phyloP scores from a whole-genome alignment of 345 rosid genomes.

The Abelmoschus esculentus region DNA sequence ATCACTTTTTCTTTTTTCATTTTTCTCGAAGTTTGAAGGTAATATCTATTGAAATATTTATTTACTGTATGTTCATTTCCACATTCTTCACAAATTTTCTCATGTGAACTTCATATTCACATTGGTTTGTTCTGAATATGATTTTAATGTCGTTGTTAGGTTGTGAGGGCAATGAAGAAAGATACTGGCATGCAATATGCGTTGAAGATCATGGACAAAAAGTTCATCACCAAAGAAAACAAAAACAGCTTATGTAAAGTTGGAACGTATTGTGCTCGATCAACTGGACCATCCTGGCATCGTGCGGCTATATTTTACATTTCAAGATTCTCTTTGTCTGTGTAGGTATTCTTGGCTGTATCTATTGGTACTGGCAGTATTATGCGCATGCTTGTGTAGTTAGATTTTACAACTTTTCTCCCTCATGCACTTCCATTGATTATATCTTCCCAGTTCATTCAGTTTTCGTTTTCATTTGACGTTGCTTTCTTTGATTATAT shows the following conservation, averaged over 20 bases:
- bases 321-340: constrained; percentile 79
- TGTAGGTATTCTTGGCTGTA: constrained; percentile 50
- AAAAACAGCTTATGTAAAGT: constrained; percentile 95
- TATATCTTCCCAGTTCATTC: constrained; percentile 10
- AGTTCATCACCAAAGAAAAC: constrained; percentile 96
- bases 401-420: neutral
- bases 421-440: constrained; percentile 4
- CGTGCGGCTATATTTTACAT: constrained; percentile 80
- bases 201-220: constrained; percentile 98
- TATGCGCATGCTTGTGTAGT: neutral
- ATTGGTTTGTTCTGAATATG: constrained; percentile 14
- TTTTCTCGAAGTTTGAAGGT: neutral
- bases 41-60: neutral
- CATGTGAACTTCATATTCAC: constrained; percentile 4
- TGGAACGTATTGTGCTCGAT: constrained; percentile 95
- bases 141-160: constrained; percentile 37
- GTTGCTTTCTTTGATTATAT: constrained; percentile 21
- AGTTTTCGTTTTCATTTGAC: constrained; percentile 18
- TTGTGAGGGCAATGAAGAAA: constrained; percentile 95
- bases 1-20: neutral
- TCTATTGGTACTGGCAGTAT: neutral
- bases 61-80: neutral
- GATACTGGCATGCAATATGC: constrained; percentile 81
- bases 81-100: neutral
- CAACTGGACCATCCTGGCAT: constrained; percentile 97